These are phyloP conservation scores for Sarocladiaceae sp. DNA, from an alignment of 2,329 filamentous ascomycete genomes.

Conservation along the genomic window DNA sequence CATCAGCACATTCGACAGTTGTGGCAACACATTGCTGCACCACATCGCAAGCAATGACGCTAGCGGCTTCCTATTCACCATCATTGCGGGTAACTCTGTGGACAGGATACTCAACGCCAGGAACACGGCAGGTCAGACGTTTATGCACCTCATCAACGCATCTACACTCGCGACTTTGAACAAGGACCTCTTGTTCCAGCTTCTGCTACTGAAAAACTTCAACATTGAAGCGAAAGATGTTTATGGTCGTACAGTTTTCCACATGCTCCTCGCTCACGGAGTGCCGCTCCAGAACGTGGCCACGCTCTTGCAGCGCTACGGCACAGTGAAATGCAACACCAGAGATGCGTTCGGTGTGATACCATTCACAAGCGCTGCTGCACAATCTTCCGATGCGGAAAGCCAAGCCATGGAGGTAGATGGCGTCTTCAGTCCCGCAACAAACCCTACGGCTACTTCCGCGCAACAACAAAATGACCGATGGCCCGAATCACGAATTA, in stretches of 20 bases:
- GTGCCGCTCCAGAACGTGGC: conserved; percentile 21
- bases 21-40: conserved; percentile 43
- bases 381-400: not conserved
- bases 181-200: conserved; percentile 17
- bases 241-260: conserved; percentile 49
- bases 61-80: not conserved
- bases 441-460: conserved; percentile 11
- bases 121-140: conserved; percentile 43
- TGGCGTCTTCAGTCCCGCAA: not conserved
- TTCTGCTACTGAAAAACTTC: conserved; percentile 21
- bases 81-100: not conserved
- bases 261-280: conserved; percentile 30
- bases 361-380: conserved; percentile 9
- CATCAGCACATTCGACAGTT: conserved; percentile 27
- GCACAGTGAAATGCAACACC: conserved; percentile 24
- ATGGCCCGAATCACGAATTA: conserved; percentile 1
- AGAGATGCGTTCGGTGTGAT: conserved; percentile 43
- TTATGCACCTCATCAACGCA: conserved; percentile 36
- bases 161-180: conserved; percentile 25
- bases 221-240: conserved; percentile 34
- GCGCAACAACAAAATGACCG: not conserved
- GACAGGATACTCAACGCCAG: conserved; percentile 18
- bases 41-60: conserved; percentile 28
- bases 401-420: not conserved
- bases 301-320: conserved; percentile 27